Base-by-base conservation (phyloP, 768 basidiomycete genomes). In the Trametes elegans region DNA sequence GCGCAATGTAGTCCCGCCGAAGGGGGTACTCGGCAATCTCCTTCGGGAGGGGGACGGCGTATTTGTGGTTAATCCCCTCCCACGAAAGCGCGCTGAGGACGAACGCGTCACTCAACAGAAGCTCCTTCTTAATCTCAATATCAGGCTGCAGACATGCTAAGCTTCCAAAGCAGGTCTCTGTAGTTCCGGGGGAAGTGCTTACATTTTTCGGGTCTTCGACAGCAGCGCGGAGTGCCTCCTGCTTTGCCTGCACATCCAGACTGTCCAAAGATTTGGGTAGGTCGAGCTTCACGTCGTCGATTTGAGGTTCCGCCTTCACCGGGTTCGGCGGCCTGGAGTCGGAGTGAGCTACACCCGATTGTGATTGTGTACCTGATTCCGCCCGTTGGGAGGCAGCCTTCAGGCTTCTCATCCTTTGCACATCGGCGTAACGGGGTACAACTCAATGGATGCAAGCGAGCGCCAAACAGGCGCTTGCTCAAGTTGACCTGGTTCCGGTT, bases 401-500 rank as follows among this genome's bases (percentile, higher is more conserved):
- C 31, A 7, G 31, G 13, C 7, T 32, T 13, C 31, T 32, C 31
- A 32, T 32, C 31, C 31, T 32, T 32, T 32, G 7, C 7, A 32
- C 31, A 7, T 32, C 7, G 31, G 31, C 31, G 31, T 32, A 32
- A 32, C 31, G 7, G 7, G 31, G 31, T 7, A 32, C 31, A 32
- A 7, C 31, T 32, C 13, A 52, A 52, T 9, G 57, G 57, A n/a
- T 46, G 57, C 7, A 53, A 60, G 44, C 50, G 50, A 8, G 40
- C 28, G 31, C 13, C 31, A 29, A 51, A 16, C 27, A n/a, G n/a
- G n/a, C n/a, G n/a, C n/a, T n/a, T n/a, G n/a, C n/a, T n/a, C n/a
- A n/a, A n/a, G n/a, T n/a, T n/a, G n/a, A n/a, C n/a, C n/a, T n/a
- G n/a, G n/a, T n/a, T n/a, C n/a, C n/a, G n/a, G n/a, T n/a, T n/a